Evolutionary conservation across 768 basidiomycete species (phyloP), one percentile per base, ranked within the genome.

Genomic region (Aureoboletus auriporus): DNA sequence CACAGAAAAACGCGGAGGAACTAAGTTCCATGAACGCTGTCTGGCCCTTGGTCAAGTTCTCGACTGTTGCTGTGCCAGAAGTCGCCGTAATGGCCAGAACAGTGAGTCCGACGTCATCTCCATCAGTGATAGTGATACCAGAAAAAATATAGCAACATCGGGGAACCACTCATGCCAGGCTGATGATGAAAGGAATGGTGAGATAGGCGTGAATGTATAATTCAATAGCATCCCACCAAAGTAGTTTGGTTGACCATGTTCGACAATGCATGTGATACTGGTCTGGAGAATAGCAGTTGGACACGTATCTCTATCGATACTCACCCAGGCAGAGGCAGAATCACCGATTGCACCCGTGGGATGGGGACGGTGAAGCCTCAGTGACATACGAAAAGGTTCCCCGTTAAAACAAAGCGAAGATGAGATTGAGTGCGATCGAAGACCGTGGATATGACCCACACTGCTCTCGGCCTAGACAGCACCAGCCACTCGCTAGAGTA

Each of bases 81-180:
- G 50, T 52, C 1, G 26, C 27, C 4, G 37, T 35, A 5, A 13
- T 11, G 17, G 42, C 37, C 23, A 2, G 1, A 27, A 51, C 37
- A 3, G 45, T 44, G 9, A 35, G n/a, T 27, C 20, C 35, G 37
- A 52, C 38, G 14, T 6, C 10, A 7, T 52, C 37, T 3, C 50
- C 46, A 2, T 41, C 26, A 13, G 45, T 20, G 31, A 47, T 33
- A 7, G 3, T 4, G 17, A 51, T 31, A 12, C n/a, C 35, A 28
- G 17, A 2, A 12, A 39, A 34, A 13, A 30, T 8, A 13, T 7
- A 31, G 31, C 7, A 9, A 6, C 3, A 2, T 8, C 39, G 2
- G 46, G 50, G 6, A 8, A 34, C 50, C 50, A 52, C 27, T 52
- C 37, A 28, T 31, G 39, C 50, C 46, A 52, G 26, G 50, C 46